Conservation (phyloP, 2,329 filamentous ascomycete species). For the Verticillium longisporum region DNA sequence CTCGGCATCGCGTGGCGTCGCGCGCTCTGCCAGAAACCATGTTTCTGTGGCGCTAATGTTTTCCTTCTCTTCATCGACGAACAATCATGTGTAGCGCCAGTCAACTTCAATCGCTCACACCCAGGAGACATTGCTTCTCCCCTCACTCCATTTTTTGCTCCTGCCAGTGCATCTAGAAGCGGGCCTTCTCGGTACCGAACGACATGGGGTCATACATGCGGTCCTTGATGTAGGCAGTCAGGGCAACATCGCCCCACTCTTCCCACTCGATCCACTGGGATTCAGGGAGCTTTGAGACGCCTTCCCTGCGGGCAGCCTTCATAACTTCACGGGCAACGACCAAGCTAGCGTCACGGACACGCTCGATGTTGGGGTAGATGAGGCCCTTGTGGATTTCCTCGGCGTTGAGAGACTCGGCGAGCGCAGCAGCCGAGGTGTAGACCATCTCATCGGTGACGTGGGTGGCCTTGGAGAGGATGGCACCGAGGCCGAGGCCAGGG, state of each 20-base stretch:
- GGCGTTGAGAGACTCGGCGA: slow-evolving; percentile 69
- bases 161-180: slow-evolving; percentile 3
- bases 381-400: slow-evolving; percentile 78
- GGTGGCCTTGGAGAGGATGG: slow-evolving; percentile 83
- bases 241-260: slow-evolving; percentile 59
- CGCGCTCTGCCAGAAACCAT: background rate
- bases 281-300: slow-evolving; percentile 64
- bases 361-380: slow-evolving; percentile 85
- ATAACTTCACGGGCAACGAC: slow-evolving; percentile 87
- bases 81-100: background rate
- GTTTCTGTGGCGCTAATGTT: background rate
- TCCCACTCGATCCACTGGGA: slow-evolving; percentile 67
- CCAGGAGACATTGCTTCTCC: background rate
- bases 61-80: background rate
- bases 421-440: slow-evolving; percentile 80
- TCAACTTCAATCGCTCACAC: background rate
- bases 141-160: background rate
- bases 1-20: background rate
- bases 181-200: slow-evolving; percentile 23
- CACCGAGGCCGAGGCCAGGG: slow-evolving; percentile 88
- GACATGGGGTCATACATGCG: slow-evolving; percentile 52
- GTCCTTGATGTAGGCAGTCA: slow-evolving; percentile 58
- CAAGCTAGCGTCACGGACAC: slow-evolving; percentile 85
- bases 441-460: slow-evolving; percentile 93
- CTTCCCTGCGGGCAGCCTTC: slow-evolving; percentile 78